These are phyloP conservation scores for Erythrophleum ivorense DNA, from an alignment of 331 rosid genomes.

Conservation along the genomic window DNA sequence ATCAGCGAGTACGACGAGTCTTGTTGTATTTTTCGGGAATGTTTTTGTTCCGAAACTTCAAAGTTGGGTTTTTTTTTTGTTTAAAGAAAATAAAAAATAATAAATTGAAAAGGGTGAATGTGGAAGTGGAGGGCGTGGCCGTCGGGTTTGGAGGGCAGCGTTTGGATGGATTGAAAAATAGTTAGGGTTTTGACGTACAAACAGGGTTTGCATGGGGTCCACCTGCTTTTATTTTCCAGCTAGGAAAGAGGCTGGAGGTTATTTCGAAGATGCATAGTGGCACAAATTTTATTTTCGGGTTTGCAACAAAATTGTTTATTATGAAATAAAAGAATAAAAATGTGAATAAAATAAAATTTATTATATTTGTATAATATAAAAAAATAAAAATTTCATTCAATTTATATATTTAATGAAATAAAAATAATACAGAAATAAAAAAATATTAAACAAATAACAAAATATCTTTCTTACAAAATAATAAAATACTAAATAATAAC, in stretches of 20 bases:
- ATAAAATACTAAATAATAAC: no score
- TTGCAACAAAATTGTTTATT: no score
- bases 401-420: no score
- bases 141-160: slow-evolving; percentile 32
- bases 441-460: no score
- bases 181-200: slow-evolving; percentile 8
- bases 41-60: not conserved
- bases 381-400: no score
- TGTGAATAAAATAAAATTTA: no score
- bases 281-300: not conserved
- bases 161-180: slow-evolving; percentile 6
- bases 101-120: not conserved
- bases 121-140: slow-evolving; percentile 19
- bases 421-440: no score
- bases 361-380: no score
- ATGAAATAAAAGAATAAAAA: no score
- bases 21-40: not conserved
- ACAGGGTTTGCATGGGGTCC: slow-evolving; percentile 35
- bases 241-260: slow-evolving; percentile 21
- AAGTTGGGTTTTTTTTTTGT: not conserved
- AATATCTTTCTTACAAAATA: no score
- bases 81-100: not conserved
- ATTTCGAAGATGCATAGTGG: slow-evolving; percentile 11
- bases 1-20: not conserved
- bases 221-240: slow-evolving; percentile 32